Conservation (phyloP, 73 alveolate species). For the Urostyla sp. region DNA sequence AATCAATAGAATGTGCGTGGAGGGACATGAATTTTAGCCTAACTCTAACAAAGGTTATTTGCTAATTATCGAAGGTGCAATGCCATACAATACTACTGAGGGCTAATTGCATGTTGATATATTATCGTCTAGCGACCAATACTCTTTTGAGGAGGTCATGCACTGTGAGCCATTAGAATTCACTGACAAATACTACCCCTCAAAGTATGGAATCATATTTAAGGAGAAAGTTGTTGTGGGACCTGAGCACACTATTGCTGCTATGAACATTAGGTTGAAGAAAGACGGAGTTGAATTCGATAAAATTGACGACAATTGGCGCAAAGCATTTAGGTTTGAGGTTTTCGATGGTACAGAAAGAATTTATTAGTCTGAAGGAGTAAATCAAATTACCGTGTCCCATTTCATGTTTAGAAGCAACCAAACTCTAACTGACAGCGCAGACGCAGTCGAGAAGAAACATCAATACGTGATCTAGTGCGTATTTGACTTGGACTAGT, state of each 20-base stretch:
- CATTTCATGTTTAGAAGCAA: conserved; percentile 77
- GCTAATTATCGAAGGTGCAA: conserved; percentile 72
- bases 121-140: conserved; percentile 64
- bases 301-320: conserved; percentile 62
- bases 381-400: conserved; percentile 75
- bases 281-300: conserved; percentile 65
- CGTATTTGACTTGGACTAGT: conserved; percentile 78
- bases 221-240: conserved; percentile 85
- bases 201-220: conserved; percentile 90
- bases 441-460: conserved; percentile 55
- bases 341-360: conserved; percentile 76
- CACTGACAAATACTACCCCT: conserved; percentile 79
- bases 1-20: conserved; percentile 24
- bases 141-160: conserved; percentile 67
- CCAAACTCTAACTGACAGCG: conserved; percentile 52
- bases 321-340: conserved; percentile 66
- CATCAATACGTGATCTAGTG: conserved; percentile 78
- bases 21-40: conserved; percentile 53
- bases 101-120: conserved; percentile 76
- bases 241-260: conserved; percentile 74
- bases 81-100: conserved; percentile 72
- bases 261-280: conserved; percentile 69
- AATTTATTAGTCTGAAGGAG: conserved; percentile 69
- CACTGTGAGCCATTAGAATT: conserved; percentile 84
- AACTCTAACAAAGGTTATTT: conserved; percentile 69